Base-by-base conservation (phyloP, 2,329 filamentous ascomycete genomes). In the Exophiala aquamarina region DNA sequence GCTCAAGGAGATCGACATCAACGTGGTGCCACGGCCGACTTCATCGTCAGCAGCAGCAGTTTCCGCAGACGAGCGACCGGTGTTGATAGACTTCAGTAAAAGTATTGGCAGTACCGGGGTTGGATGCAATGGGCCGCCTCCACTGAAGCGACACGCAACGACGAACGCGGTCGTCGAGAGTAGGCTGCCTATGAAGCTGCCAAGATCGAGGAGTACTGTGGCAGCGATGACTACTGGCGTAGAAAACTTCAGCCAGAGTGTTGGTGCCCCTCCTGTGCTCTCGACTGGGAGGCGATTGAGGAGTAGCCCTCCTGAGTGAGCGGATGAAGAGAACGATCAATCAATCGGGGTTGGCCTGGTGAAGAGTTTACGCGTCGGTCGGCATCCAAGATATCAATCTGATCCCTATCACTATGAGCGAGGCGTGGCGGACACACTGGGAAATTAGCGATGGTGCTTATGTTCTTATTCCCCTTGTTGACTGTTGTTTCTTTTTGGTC, bases 1-100 rank as follows among this genome's bases (percentile, higher is more conserved):
- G 55, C 67, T 77, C 63, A 72, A 73, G 66, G 73, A 78, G 69
- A 67, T 76, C 69, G 71, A 78, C 65, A 58, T 72, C 59, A 74
- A 74, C 62, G 67, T 73, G 59, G 66, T 63, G 54, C 62, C 59
- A 32, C 44, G 48, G 13, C 50, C 47, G 21, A 43, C 31, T 21
- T 32, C 35, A 18, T 15, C 32, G n/a, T 20, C 39, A 13, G 48
- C 43, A 52, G 43, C 56, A 23, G 38, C 51, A 52, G 29, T 33
- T 20, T 41, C 36, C 43, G 40, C 20, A 18, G 52, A 55, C 18
- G 51, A 45, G n/a, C 50, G 56, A 34, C 62, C 61, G 23, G 51
- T 62, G 5, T 57, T 52, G 15, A 26, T 53, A 5, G 46, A 51
- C 14, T 56, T 57, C 32, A 49, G 49, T 21, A 55, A 56, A 33